Percentiles rank a stretch among this genome's conserved stretches.
Evolutionary conservation across 495 filamentous ascomycete species (phyloP).

Genomic region (Annulohypoxylon maeteangense): DNA sequence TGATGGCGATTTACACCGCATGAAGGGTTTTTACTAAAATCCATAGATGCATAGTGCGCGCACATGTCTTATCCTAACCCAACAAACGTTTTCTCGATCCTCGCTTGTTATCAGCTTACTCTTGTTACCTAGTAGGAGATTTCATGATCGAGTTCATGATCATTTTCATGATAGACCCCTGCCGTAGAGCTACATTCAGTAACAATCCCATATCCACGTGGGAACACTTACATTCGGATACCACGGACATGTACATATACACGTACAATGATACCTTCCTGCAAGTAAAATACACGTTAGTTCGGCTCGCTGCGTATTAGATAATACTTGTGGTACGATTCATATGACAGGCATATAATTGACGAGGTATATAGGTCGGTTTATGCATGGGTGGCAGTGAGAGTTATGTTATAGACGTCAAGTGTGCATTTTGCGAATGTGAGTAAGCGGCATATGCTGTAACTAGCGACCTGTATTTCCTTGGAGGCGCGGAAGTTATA

Average conservation of each 20-base stretch:
- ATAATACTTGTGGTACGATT: neutral
- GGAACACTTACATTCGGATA: neutral
- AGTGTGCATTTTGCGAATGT: constrained; percentile 5
- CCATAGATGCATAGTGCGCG: neutral
- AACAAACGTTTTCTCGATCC: neutral
- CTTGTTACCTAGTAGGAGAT: neutral
- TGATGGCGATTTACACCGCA: neutral
- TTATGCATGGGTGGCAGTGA: neutral
- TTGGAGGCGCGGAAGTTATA: constrained; percentile 4
- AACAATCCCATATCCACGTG: neutral
- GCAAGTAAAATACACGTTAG: neutral
- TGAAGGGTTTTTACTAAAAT: neutral
- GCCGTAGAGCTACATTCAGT: neutral
- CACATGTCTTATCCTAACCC: neutral
- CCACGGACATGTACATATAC: neutral
- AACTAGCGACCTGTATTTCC: neutral
- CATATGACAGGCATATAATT: neutral
- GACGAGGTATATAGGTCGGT: constrained; percentile 4
- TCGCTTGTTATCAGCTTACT: constrained; percentile 2
- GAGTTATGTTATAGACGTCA: neutral
- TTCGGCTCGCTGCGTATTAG: neutral
- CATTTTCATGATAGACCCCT: neutral
- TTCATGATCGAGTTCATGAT: constrained; percentile 4
- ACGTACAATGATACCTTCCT: neutral
- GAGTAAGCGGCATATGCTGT: constrained; percentile 24